Evolutionary conservation across 1,139 yeast genomes (phyloP), one percentile per base, ranked within the genome.

Genomic region (Yamadazyma siamensis): DNA sequence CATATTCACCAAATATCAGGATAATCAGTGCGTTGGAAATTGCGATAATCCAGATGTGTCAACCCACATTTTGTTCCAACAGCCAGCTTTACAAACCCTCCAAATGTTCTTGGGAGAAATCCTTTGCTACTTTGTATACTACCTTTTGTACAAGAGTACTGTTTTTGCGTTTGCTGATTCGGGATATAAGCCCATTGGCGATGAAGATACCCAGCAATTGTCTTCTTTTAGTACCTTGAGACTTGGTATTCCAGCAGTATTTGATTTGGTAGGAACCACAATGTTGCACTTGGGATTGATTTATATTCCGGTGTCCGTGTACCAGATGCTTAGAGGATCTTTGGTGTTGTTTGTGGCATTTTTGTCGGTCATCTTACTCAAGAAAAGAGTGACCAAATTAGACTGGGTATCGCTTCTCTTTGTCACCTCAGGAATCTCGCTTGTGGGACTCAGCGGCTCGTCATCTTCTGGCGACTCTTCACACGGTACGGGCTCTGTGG

Each of bases 291-390:
- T 83, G n/a, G 94, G 94, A 1, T 65, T 85, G 40, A 54, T 83
- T 11, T 77, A 78, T 50, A 78, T 80, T 2, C 94, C 94, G 0
- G 94, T 84, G n/a, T 80, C 89, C 2, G 71, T 84, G 27, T 85
- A 82, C 54, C 95, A 85, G 52, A 85, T 85, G 94, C 78, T 83
- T 10, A 65, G 94, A 41, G 94, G 95, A 4, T 74, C 89, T 0
- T 62, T 84, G 28, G 87, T 84, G 25, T 59, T 85, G 26, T 83
- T 82, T 59, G 94, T 84, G 19, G 95, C 89, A 2, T 54, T 79
- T 13, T 70, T 83, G 47, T 79, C 88, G 12, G 80, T 81, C 13
- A 22, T 80, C 0, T 82, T 82, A 46, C 67, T 85, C 43, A 66
- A 72, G 33, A 68, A 76, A 31, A 60, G 52, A 15, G 76, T 84